phyloP scores from a whole-genome alignment of 2,329 filamentous ascomycete genomes.

The Fusarium veterinarium region DNA sequence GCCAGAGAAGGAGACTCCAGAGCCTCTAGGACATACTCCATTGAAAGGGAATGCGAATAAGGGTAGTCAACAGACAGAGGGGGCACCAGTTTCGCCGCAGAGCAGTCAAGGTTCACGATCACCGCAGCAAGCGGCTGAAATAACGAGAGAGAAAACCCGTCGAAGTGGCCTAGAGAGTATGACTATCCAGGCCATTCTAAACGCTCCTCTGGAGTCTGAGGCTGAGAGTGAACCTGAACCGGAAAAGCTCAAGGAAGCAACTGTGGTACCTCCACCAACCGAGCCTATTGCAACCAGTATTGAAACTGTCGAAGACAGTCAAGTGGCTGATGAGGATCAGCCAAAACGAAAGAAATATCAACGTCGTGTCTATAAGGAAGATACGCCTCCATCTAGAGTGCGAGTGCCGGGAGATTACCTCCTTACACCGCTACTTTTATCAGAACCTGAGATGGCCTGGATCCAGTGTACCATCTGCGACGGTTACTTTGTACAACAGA shows the following conservation, averaged over 20 bases:
- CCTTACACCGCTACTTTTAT: constrained; percentile 79
- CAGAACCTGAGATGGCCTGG: constrained; percentile 82
- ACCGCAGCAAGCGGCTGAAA: constrained; percentile 35
- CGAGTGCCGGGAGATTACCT: constrained; percentile 84
- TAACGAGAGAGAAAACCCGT: not conserved
- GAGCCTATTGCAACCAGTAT: constrained; percentile 40
- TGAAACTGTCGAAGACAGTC: constrained; percentile 34
- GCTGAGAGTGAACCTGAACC: constrained; percentile 26
- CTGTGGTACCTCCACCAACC: constrained; percentile 16
- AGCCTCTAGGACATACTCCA: constrained; percentile 49
- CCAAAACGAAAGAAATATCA: constrained; percentile 52
- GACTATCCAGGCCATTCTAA: constrained; percentile 50
- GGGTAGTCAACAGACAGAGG: constrained; percentile 9
- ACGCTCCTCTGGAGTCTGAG: constrained; percentile 42
- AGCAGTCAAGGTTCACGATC: constrained; percentile 45
- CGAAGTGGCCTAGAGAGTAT: constrained; percentile 43
- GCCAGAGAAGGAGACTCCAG: constrained; percentile 61
- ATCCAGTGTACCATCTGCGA: constrained; percentile 89
- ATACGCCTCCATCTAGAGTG: constrained; percentile 48
- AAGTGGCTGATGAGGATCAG: constrained; percentile 28
- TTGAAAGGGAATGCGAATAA: constrained; percentile 25
- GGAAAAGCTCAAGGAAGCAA: constrained; percentile 17
- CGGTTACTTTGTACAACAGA: constrained; percentile 84
- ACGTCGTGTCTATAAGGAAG: constrained; percentile 50
- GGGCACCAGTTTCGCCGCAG: constrained; percentile 48